Conservation (phyloP, 2,329 filamentous ascomycete genomes). For the Cladophialophora carrionii region DNA sequence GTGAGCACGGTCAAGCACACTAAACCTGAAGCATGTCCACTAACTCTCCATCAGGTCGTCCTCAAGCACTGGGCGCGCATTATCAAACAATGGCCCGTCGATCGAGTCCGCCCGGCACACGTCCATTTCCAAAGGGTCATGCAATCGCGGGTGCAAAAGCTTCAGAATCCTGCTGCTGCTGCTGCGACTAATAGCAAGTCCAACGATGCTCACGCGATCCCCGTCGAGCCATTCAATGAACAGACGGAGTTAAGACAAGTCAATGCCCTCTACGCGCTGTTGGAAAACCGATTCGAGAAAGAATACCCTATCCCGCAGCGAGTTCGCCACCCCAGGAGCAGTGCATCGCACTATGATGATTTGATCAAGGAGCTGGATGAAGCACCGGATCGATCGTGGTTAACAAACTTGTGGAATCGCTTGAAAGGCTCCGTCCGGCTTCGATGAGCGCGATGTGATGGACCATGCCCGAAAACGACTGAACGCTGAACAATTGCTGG, state of each 20-base stretch:
- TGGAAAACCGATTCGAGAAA: constrained; percentile 61
- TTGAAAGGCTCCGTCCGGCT: constrained; percentile 46
- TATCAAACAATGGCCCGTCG: constrained; percentile 51
- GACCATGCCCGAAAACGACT: background rate
- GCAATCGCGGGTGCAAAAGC: constrained; percentile 34
- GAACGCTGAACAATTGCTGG: background rate
- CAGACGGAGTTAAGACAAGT: constrained; percentile 52
- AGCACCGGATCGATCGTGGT: constrained; percentile 55
- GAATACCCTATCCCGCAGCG: constrained; percentile 53
- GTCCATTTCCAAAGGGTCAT: constrained; percentile 49
- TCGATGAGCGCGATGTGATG: constrained; percentile 15
- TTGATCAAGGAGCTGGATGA: constrained; percentile 58
- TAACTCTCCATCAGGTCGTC: constrained; percentile 36
- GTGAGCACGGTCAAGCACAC: constrained; percentile 34
- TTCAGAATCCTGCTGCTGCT: constrained; percentile 24
- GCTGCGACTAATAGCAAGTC: constrained; percentile 26
- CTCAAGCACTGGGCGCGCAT: constrained; percentile 48
- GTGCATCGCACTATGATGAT: constrained; percentile 57
- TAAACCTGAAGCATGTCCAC: background rate
- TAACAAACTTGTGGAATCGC: constrained; percentile 51
- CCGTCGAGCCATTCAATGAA: constrained; percentile 38
- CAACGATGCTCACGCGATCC: constrained; percentile 33
- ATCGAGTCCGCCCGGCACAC: constrained; percentile 50
- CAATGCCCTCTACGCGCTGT: constrained; percentile 63
- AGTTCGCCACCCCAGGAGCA: constrained; percentile 55